A percentile compares a stretch with the other conserved stretches of the same genome.
Conservation (phyloP, 2,329 filamentous ascomycete genomes). For the Cladophialophora bantiana region DNA sequence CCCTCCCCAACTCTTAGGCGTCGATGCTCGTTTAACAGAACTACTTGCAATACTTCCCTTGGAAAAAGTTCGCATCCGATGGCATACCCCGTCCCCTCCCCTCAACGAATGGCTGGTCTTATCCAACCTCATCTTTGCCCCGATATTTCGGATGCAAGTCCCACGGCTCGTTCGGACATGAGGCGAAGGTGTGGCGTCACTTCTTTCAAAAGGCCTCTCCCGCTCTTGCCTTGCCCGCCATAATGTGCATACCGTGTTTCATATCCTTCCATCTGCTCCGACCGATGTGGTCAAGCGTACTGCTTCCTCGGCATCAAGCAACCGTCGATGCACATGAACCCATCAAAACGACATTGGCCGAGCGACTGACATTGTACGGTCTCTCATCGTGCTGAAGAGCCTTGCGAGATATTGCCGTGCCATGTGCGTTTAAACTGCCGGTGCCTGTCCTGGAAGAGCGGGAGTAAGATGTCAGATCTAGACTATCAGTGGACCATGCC, state of each 20-base stretch:
- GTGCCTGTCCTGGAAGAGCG: neutral
- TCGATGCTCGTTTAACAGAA: neutral
- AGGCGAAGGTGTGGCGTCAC: neutral
- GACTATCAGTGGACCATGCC: constrained; percentile 34
- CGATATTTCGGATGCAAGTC: neutral
- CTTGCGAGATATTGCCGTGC: neutral
- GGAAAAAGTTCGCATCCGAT: constrained; percentile 2
- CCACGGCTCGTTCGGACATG: constrained; percentile 1
- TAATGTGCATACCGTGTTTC: constrained; percentile 16
- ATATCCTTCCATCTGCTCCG: constrained; percentile 10
- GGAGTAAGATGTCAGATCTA: neutral
- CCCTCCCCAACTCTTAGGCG: neutral
- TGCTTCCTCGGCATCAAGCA: neutral
- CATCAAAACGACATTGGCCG: neutral
- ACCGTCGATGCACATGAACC: neutral
- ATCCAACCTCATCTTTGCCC: neutral
- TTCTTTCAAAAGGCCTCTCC: neutral
- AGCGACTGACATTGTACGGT: neutral
- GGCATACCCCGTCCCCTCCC: constrained; percentile 1
- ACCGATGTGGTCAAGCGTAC: neutral
- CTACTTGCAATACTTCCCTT: neutral
- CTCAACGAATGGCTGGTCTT: neutral
- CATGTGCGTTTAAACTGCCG: neutral
- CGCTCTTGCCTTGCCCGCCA: constrained; percentile 2
- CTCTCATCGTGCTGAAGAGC: neutral